phyloP scores from a whole-genome alignment of 768 basidiomycete species.

The Artomyces pyxidatus region DNA sequence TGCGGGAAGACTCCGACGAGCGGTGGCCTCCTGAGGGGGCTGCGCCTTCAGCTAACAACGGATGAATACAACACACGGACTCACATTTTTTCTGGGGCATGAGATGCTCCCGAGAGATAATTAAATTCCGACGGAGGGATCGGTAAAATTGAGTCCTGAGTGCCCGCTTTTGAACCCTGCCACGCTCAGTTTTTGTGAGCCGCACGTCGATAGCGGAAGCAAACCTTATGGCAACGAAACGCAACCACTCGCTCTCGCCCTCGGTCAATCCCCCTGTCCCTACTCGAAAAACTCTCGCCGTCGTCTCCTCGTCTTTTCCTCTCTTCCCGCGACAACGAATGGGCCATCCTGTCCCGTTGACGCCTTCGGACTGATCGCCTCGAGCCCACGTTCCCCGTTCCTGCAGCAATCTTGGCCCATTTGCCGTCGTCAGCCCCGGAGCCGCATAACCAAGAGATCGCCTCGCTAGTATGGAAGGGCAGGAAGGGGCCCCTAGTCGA shows the following conservation, averaged over 20 bases:
- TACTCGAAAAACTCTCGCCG: too few species aligned
- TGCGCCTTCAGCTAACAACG: too few species aligned
- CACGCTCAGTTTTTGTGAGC: not conserved
- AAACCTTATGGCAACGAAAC: conserved; percentile 23
- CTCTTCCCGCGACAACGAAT: conserved; percentile 8
- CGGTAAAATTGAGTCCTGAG: not conserved
- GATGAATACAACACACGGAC: too few species aligned
- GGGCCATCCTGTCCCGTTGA: conserved; percentile 4
- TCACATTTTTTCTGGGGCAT: too few species aligned
- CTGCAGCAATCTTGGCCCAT: not conserved
- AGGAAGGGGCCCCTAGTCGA: conserved; percentile 11
- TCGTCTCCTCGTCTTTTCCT: not conserved
- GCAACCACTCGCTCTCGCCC: conserved; percentile 9
- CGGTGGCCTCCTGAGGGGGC: too few species aligned
- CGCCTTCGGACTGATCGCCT: conserved; percentile 11
- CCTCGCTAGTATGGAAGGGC: conserved; percentile 7
- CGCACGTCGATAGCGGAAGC: conserved; percentile 23
- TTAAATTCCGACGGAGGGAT: too few species aligned
- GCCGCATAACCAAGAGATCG: not conserved
- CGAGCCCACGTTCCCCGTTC: not conserved
- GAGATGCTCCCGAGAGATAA: too few species aligned
- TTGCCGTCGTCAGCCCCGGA: conserved; percentile 1
- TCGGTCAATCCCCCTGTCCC: conserved; percentile 11
- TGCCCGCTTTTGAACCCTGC: not conserved
- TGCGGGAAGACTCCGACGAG: too few species aligned